phyloP scores from a whole-genome alignment of 345 rosid genomes.

The Boechera retrofracta region DNA sequence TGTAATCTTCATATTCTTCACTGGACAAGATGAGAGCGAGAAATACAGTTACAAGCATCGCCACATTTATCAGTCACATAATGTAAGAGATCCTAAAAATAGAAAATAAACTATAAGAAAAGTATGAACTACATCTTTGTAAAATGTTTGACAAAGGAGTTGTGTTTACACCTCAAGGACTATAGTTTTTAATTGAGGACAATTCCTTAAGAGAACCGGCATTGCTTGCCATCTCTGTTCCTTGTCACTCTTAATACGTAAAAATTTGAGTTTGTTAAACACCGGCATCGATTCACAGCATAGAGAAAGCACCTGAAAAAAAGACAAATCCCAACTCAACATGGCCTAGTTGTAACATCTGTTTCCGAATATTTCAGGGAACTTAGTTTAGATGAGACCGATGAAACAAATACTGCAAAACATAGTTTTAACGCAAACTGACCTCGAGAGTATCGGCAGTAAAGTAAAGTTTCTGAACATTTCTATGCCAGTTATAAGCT shows the following conservation, averaged over 20 bases:
- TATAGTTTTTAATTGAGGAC: slow-evolving; percentile 14
- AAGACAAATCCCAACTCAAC: not conserved
- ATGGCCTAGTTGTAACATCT: not conserved
- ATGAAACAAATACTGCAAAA: not conserved
- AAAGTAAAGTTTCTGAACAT: slow-evolving; percentile 11
- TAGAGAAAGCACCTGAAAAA: slow-evolving; percentile 18
- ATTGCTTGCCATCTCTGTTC: slow-evolving; percentile 30
- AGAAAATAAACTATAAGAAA: not conserved
- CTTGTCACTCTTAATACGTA: not conserved
- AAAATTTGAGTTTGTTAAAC: slow-evolving; percentile 10
- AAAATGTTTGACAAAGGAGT: not conserved
- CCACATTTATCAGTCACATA: slow-evolving; percentile 26
- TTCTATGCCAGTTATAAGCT: slow-evolving; percentile 10
- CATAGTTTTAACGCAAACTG: not conserved
- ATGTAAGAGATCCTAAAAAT: slow-evolving; percentile 18
- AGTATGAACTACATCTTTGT: not conserved
- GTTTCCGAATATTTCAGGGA: not conserved
- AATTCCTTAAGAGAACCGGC: slow-evolving; percentile 7
- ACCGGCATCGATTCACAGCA: not conserved
- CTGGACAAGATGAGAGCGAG: slow-evolving; percentile 14
- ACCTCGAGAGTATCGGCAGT: slow-evolving; percentile 26
- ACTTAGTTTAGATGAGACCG: not conserved
- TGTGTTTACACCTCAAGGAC: slow-evolving; percentile 9
- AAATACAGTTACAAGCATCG: slow-evolving; percentile 21
- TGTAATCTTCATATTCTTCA: not conserved